These are phyloP conservation scores for Alnus rubra DNA, from an alignment of 306 rosid genomes.

Conservation along the genomic window DNA sequence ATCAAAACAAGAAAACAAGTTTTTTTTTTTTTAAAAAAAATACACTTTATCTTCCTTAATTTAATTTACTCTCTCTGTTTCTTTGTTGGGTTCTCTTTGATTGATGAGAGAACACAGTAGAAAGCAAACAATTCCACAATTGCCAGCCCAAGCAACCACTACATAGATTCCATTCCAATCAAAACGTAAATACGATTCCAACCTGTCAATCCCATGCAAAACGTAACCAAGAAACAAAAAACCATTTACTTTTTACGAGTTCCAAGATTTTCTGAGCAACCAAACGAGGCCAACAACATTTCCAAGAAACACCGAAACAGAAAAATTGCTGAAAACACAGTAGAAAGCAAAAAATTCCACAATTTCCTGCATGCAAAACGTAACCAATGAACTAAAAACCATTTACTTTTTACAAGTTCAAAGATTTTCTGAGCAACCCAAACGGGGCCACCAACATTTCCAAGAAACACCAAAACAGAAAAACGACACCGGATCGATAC, in stretches of 20 bases:
- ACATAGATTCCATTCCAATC: neutral
- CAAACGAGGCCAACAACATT: neutral
- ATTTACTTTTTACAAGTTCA: neutral
- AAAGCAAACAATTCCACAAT: neutral
- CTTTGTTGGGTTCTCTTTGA: neutral
- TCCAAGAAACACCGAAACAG: neutral
- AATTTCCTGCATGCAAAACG: neutral
- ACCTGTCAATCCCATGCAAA: neutral
- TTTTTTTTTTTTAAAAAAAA: neutral
- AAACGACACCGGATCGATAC: neutral
- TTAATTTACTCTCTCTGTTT: neutral
- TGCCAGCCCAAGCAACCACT: neutral
- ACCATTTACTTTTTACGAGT: neutral
- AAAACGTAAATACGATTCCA: neutral
- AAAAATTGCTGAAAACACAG: too few species aligned
- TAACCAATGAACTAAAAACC: neutral
- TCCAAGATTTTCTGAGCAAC: neutral
- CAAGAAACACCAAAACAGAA: neutral
- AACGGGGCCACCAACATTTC: neutral
- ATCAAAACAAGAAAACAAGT: neutral
- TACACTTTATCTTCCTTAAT: neutral
- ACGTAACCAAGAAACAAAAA: neutral
- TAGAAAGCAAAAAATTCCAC: too few species aligned
- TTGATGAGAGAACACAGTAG: neutral
- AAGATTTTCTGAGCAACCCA: neutral